Evolutionary conservation across 2,329 filamentous ascomycete genomes (phyloP), one percentile per base, ranked within the genome.

Genomic region (Penicillium italicum): DNA sequence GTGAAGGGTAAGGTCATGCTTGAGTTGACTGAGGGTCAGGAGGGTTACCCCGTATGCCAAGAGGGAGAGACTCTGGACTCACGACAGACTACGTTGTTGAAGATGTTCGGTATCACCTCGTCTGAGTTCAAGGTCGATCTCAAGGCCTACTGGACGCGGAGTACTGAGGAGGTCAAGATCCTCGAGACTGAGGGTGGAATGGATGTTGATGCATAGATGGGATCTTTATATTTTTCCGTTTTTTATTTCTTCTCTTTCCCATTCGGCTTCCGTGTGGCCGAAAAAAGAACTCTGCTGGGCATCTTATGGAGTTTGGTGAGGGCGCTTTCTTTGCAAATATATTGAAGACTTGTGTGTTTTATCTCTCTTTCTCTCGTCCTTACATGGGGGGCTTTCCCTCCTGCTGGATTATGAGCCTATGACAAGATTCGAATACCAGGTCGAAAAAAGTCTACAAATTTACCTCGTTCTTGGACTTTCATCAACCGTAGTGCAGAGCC

Each of bases 31-130:
- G 70, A 70, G 28, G 72, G 64, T 1, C 66, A 75, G 65, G 81
- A 80, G 47, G 79, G 79, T 24, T 95, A 92, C 72, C 82, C 82
- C 10, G 85, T 99, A 47, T 97, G 93, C 78, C 86, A 85, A 68
- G 87, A 91, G 74, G 94, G 93, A 11, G 85, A 97, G 70, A 82
- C 85, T 42, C 77, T 99, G 64, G 92, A 97, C 75, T 92, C 89
- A 64, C 84, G 93, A 66, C 94, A 99, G 82, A 97, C 94, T 55
- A 88, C 91, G 62, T 78, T 99, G 70, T 76, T 99, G 75, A 97
- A 97, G 84, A 81, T 96, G 68, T 97, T 99, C 76, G 88, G 91
- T 50, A 85, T 97, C 55, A 90, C 89, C 60, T 85, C 94, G 76
- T 90, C 91, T 56, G 91, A 97, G 78, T 99, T 99, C 79, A 87